A percentile compares a stretch with the other conserved stretches of the same genome.
Conservation (phyloP, 2,329 filamentous ascomycete genomes). For the Fusarium secorum region DNA sequence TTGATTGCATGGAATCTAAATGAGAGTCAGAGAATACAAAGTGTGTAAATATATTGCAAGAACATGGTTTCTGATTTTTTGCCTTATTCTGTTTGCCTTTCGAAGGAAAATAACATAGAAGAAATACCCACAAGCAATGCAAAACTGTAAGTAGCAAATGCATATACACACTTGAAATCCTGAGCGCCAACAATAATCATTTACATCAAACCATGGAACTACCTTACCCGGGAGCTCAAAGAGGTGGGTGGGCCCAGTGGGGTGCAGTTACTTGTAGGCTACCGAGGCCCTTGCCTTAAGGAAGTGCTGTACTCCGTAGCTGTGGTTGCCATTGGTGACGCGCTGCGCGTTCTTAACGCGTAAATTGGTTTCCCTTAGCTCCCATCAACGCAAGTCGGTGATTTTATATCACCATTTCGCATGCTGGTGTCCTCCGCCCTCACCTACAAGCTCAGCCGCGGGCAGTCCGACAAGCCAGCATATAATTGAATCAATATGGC, state of each 20-base stretch:
- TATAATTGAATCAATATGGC: conserved; percentile 64
- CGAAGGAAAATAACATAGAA: neutral
- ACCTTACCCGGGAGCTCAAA: conserved; percentile 10
- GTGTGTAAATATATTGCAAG: neutral
- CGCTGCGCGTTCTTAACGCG: conserved; percentile 40
- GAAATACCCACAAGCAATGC: too few species aligned
- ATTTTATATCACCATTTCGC: conserved; percentile 1
- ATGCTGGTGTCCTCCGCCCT: neutral
- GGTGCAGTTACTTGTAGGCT: neutral
- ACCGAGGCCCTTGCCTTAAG: neutral
- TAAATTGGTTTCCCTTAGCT: conserved; percentile 43
- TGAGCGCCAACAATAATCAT: neutral
- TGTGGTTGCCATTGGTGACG: conserved; percentile 20
- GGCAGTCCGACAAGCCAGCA: neutral
- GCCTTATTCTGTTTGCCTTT: neutral
- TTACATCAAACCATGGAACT: neutral
- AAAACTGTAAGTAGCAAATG: neutral
- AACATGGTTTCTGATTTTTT: neutral
- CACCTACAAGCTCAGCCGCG: neutral
- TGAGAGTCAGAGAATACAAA: neutral
- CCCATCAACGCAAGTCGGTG: conserved; percentile 5
- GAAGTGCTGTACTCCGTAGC: neutral
- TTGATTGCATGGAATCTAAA: neutral
- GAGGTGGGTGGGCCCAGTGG: neutral
- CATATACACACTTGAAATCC: neutral